Conservation (phyloP, 1,139 yeast species). For the Blastobotrys indianensis region DNA sequence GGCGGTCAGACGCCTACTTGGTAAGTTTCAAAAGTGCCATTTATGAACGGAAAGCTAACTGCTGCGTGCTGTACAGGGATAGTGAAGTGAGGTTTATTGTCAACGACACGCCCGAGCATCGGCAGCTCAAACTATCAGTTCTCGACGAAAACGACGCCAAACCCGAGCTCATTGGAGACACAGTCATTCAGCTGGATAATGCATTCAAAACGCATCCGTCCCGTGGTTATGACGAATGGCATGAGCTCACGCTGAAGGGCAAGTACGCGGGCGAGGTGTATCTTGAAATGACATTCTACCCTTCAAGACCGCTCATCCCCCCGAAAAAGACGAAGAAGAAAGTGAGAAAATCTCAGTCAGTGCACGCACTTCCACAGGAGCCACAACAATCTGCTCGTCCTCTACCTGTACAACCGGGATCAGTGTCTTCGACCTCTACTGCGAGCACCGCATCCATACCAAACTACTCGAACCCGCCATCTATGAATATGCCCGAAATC, state of each 20-base stretch:
- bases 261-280: constrained; percentile 84
- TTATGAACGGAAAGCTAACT: neutral
- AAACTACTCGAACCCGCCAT: constrained; percentile 1
- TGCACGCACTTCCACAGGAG: neutral
- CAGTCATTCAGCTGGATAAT: constrained; percentile 68
- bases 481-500: constrained; percentile 9
- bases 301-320: constrained; percentile 34
- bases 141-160: constrained; percentile 83
- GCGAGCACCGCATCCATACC: neutral
- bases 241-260: constrained; percentile 59
- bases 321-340: constrained; percentile 15
- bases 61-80: constrained; percentile 34
- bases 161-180: constrained; percentile 80
- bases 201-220: constrained; percentile 55
- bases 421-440: neutral
- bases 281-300: constrained; percentile 88
- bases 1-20: constrained; percentile 92
- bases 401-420: constrained; percentile 10
- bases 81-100: constrained; percentile 71
- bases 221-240: constrained; percentile 88
- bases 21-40: constrained; percentile 26
- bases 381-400: constrained; percentile 3
- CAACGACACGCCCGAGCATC: constrained; percentile 37
- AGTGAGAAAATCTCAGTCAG: neutral
- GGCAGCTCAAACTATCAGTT: constrained; percentile 62